These are phyloP conservation scores for Diaporthe destruens DNA, from an alignment of 2,329 filamentous ascomycete species.

Conservation along the genomic window DNA sequence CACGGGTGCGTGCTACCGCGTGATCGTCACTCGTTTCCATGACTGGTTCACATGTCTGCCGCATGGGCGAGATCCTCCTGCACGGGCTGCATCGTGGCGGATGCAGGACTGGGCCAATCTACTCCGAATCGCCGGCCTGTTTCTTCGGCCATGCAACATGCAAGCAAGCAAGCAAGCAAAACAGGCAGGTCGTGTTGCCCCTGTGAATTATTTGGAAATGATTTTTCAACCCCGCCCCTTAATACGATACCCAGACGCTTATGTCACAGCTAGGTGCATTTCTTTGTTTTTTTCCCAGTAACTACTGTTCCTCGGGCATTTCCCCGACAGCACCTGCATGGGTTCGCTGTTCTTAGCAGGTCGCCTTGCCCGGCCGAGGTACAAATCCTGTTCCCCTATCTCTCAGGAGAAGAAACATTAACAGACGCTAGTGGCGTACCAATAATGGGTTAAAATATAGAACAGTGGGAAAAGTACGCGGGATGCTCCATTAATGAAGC, in stretches of 20 bases:
- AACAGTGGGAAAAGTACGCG: neutral
- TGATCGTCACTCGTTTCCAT: constrained; percentile 5
- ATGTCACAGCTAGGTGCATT: neutral
- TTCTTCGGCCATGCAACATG: neutral
- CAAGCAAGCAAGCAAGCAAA: neutral
- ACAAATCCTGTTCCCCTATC: no score
- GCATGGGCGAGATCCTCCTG: neutral
- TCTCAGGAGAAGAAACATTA: neutral
- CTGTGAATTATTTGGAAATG: neutral
- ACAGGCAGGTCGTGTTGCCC: neutral
- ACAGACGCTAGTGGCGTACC: neutral
- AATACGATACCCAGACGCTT: neutral
- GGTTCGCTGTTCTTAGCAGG: neutral
- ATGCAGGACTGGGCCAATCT: neutral
- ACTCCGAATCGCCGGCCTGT: no score
- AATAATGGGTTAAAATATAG: neutral
- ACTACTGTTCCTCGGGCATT: neutral
- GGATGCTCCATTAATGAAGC: neutral
- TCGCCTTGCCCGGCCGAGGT: constrained; percentile 7
- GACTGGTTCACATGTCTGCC: neutral
- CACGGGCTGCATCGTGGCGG: constrained; percentile 1
- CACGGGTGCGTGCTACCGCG: neutral
- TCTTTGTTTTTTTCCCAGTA: neutral
- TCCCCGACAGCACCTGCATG: neutral
- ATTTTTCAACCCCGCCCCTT: neutral